These are phyloP conservation scores for Purpureocillium takamizusanense DNA, from an alignment of 2,329 filamentous ascomycete genomes.

Conservation along the genomic window DNA sequence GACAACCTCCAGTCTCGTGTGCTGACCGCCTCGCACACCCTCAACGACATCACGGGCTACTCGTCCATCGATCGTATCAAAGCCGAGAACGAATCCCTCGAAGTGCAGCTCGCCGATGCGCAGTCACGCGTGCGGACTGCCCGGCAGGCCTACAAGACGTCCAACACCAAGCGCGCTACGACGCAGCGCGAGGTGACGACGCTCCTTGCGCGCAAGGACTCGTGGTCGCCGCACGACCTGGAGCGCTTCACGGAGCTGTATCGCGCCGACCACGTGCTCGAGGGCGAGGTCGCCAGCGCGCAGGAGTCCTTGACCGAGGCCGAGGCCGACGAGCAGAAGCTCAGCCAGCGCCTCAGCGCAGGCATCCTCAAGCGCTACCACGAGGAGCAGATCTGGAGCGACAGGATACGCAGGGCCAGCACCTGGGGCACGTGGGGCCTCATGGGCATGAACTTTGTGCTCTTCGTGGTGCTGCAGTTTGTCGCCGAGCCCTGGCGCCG, in stretches of 20 bases:
- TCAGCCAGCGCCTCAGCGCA: slow-evolving; percentile 65
- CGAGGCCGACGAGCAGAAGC: slow-evolving; percentile 72
- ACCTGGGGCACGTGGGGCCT: slow-evolving; percentile 98
- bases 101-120: slow-evolving; percentile 46
- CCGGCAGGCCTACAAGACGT: slow-evolving; percentile 71
- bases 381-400: slow-evolving; percentile 98
- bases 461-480: slow-evolving; percentile 80
- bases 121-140: slow-evolving; percentile 60
- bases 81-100: slow-evolving; percentile 61
- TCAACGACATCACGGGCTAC: slow-evolving; percentile 94
- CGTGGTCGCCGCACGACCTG: slow-evolving; percentile 77
- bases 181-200: slow-evolving; percentile 95
- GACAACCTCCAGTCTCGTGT: slow-evolving; percentile 81
- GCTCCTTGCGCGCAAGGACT: slow-evolving; percentile 85
- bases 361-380: slow-evolving; percentile 88
- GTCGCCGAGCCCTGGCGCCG: slow-evolving; percentile 90
- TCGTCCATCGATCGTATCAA: slow-evolving; percentile 84
- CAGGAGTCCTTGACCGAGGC: slow-evolving; percentile 64
- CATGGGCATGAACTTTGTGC: slow-evolving; percentile 90
- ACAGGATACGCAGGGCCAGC: slow-evolving; percentile 90
- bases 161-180: slow-evolving; percentile 71
- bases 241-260: slow-evolving; percentile 93
- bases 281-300: slow-evolving; percentile 68
- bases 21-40: slow-evolving; percentile 73
- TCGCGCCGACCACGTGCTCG: slow-evolving; percentile 84